Evolutionary conservation across 1,284 basidiomycete genomes (phyloP).

Genomic region (Afroboletus lepidellus): DNA sequence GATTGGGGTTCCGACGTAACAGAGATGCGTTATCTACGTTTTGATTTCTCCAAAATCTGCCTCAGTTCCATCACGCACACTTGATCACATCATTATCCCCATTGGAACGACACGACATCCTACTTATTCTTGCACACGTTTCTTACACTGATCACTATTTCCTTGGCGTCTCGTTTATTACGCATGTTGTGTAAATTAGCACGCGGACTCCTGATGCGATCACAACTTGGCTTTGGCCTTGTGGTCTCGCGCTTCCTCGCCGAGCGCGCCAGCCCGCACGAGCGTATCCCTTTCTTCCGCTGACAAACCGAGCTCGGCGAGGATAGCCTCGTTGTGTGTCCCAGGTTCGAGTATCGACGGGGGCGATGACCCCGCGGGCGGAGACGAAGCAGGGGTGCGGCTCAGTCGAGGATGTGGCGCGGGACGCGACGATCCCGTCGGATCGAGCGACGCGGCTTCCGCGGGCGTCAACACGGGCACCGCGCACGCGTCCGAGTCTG

Average conservation of each 20-base stretch:
- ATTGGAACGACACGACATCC: constrained; percentile 2
- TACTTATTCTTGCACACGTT: constrained; percentile 1
- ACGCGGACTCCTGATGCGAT: neutral
- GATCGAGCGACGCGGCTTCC: constrained; percentile 52
- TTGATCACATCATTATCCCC: neutral
- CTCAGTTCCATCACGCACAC: neutral
- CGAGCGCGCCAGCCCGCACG: constrained; percentile 44
- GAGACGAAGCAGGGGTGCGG: constrained; percentile 27
- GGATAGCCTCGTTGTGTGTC: constrained; percentile 50
- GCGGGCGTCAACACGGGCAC: constrained; percentile 68
- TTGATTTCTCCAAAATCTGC: no score
- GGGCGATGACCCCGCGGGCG: neutral
- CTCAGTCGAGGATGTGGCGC: constrained; percentile 50
- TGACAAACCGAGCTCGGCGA: constrained; percentile 47
- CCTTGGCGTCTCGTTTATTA: constrained; percentile 1
- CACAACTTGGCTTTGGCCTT: constrained; percentile 22
- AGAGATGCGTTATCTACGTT: neutral
- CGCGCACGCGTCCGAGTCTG: constrained; percentile 74
- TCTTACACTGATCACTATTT: neutral
- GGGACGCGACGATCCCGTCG: constrained; percentile 39
- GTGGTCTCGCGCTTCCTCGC: constrained; percentile 24
- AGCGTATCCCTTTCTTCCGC: constrained; percentile 39
- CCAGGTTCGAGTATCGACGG: constrained; percentile 42
- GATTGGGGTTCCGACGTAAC: constrained; percentile 25
- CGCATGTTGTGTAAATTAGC: constrained; percentile 11